Percentiles rank a stretch among this genome's conserved stretches.
Conservation (phyloP, 78 protist genomes). For the Protostelium mycophagum region DNA sequence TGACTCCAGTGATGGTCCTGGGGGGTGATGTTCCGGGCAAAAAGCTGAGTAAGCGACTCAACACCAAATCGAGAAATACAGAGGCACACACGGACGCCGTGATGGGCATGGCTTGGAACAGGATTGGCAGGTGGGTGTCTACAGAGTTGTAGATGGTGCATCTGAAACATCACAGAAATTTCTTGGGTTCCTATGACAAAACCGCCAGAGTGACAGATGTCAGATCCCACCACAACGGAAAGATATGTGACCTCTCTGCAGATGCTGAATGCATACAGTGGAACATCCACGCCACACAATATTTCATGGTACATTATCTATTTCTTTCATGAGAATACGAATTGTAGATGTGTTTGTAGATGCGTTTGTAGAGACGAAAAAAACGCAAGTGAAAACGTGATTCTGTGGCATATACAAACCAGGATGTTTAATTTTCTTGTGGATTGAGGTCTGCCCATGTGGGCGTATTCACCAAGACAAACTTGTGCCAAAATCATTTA, state of each 20-base stretch:
- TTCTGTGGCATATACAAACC: too few relatives aligned
- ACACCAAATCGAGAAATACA: slow-evolving; percentile 26
- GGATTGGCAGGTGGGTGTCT: background rate
- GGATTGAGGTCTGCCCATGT: background rate
- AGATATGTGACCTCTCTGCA: slow-evolving; percentile 9
- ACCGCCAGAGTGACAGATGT: slow-evolving; percentile 28
- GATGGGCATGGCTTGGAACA: slow-evolving; percentile 52
- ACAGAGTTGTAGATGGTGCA: slow-evolving; percentile 65
- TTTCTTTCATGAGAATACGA: too few relatives aligned
- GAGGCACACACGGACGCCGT: slow-evolving; percentile 47
- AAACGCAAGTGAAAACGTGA: too few relatives aligned
- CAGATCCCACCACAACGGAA: slow-evolving; percentile 10
- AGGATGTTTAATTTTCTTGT: background rate
- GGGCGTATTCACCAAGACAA: too few relatives aligned
- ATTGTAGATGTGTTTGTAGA: too few relatives aligned
- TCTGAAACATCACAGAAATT: slow-evolving; percentile 30
- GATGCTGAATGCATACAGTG: slow-evolving; percentile 47
- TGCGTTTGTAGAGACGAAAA: too few relatives aligned
- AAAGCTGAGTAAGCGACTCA: background rate
- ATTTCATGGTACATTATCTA: too few relatives aligned
- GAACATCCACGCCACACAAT: background rate
- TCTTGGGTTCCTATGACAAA: slow-evolving; percentile 48
- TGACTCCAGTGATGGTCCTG: slow-evolving; percentile 62
- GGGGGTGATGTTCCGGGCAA: slow-evolving; percentile 44
- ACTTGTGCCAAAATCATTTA: too few relatives aligned